phyloP scores from a whole-genome alignment of 495 filamentous ascomycete species.

The Aspergillus heteromorphus region DNA sequence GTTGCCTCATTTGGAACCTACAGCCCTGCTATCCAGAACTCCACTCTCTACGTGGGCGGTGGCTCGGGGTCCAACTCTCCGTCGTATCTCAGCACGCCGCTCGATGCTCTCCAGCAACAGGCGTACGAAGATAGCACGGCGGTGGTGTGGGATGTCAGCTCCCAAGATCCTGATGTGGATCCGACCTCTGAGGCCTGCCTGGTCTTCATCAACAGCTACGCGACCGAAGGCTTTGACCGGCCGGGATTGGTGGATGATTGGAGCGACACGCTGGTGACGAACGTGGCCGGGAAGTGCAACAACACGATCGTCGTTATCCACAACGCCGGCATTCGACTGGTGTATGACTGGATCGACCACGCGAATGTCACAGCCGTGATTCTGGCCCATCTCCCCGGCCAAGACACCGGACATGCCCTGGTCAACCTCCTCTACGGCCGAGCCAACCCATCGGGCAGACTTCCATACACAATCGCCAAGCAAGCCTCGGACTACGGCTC shows the following conservation, averaged over 20 bases:
- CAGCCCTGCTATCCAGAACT: conserved; percentile 31
- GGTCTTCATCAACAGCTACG: conserved; percentile 59
- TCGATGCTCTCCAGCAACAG: conserved; percentile 47
- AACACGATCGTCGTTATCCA: conserved; percentile 52
- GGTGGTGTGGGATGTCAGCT: conserved; percentile 26
- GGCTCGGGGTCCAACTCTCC: conserved; percentile 57
- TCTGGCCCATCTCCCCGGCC: conserved; percentile 72
- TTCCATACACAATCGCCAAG: conserved; percentile 78
- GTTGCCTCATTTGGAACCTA: too few species aligned
- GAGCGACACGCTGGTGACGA: conserved; percentile 52
- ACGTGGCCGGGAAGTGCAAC: conserved; percentile 51
- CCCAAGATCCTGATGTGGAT: conserved; percentile 41
- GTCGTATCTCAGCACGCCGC: conserved; percentile 49
- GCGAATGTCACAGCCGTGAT: conserved; percentile 67
- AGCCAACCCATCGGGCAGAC: conserved; percentile 64
- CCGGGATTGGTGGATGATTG: conserved; percentile 18
- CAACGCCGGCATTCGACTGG: conserved; percentile 33
- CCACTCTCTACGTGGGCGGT: conserved; percentile 62
- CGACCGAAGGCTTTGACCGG: conserved; percentile 47
- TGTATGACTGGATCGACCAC: conserved; percentile 42
- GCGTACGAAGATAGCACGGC: conserved; percentile 46
- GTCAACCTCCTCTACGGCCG: conserved; percentile 70
- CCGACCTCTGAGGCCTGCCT: conserved; percentile 47
- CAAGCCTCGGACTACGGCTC: conserved; percentile 60
- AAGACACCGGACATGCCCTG: conserved; percentile 71